These are phyloP conservation scores for Aspergillus biplanus DNA, from an alignment of 495 filamentous ascomycete genomes.

Conservation along the genomic window DNA sequence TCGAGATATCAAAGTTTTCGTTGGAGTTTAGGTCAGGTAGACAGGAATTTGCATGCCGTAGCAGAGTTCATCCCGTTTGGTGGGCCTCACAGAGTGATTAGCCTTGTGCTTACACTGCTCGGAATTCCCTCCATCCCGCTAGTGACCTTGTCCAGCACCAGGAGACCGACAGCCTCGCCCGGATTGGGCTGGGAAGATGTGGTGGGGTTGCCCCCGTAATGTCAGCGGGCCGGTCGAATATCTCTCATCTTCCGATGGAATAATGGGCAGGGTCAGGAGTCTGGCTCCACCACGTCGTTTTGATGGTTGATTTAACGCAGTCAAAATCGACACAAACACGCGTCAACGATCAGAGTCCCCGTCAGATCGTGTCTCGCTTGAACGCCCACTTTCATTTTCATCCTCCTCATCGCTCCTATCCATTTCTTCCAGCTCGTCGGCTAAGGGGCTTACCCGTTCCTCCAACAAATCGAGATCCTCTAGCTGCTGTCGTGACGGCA, in stretches of 20 bases:
- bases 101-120: background rate
- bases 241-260: too few species aligned
- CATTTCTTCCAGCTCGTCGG: conserved; percentile 81
- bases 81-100: background rate
- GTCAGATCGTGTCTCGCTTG: conserved; percentile 26
- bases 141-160: background rate
- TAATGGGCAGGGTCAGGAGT: too few species aligned
- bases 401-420: conserved; percentile 64
- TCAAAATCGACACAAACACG: too few species aligned
- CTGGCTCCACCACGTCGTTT: too few species aligned
- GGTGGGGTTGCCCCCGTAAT: background rate
- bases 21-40: background rate
- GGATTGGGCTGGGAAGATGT: background rate
- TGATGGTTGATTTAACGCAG: too few species aligned
- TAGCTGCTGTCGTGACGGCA: conserved; percentile 77
- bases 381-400: conserved; percentile 27
- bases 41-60: background rate
- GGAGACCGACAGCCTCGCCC: background rate
- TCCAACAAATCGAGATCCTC: conserved; percentile 92
- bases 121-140: background rate
- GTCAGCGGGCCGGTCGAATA: too few species aligned
- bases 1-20: background rate
- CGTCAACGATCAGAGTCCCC: conserved; percentile 33
- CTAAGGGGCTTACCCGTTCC: conserved; percentile 78
- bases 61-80: background rate